A percentile compares a stretch with the other conserved stretches of the same genome.
Evolutionary conservation across 441 rosid genomes (phyloP).

Genomic region (Eutrema salsugineum): DNA sequence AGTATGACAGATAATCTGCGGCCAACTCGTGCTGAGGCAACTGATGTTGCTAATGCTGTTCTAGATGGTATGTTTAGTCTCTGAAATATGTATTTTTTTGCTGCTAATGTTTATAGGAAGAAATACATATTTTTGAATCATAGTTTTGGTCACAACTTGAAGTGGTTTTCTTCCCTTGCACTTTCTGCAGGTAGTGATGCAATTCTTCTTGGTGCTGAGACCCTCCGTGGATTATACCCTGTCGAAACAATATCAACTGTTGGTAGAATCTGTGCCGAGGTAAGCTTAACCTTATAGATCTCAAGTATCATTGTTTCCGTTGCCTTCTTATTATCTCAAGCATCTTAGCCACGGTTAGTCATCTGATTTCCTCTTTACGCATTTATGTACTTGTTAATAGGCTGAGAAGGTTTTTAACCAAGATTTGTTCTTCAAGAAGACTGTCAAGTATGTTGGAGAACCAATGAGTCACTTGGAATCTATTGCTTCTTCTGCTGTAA

Average conservation of each 20-base stretch:
- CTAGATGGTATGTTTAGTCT: slow-evolving; percentile 56
- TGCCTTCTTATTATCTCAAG: neutral
- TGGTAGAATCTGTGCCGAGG: slow-evolving; percentile 88
- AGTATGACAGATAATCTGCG: slow-evolving; percentile 89
- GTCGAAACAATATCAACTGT: slow-evolving; percentile 80
- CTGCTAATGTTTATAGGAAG: neutral
- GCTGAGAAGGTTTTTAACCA: slow-evolving; percentile 95
- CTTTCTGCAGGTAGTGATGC: slow-evolving; percentile 73
- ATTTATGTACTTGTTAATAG: slow-evolving; percentile 27
- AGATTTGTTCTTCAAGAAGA: slow-evolving; percentile 80
- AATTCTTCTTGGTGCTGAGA: slow-evolving; percentile 96
- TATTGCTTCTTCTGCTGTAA: slow-evolving; percentile 91
- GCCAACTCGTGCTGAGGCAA: slow-evolving; percentile 95
- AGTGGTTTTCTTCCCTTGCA: neutral
- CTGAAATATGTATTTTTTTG: neutral
- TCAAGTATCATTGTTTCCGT: neutral
- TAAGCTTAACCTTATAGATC: slow-evolving; percentile 9
- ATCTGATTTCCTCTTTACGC: neutral
- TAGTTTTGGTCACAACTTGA: neutral
- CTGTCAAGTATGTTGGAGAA: slow-evolving; percentile 87
- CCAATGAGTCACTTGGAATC: slow-evolving; percentile 94
- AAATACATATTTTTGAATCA: neutral
- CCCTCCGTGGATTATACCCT: slow-evolving; percentile 83
- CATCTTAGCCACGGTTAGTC: neutral
- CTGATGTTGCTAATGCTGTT: slow-evolving; percentile 94